Percentiles rank a stretch among this genome's conserved stretches.
These are phyloP conservation scores for Spergularia bocconei DNA, from an alignment of 148 eudicot genomes.

Conservation along the genomic window DNA sequence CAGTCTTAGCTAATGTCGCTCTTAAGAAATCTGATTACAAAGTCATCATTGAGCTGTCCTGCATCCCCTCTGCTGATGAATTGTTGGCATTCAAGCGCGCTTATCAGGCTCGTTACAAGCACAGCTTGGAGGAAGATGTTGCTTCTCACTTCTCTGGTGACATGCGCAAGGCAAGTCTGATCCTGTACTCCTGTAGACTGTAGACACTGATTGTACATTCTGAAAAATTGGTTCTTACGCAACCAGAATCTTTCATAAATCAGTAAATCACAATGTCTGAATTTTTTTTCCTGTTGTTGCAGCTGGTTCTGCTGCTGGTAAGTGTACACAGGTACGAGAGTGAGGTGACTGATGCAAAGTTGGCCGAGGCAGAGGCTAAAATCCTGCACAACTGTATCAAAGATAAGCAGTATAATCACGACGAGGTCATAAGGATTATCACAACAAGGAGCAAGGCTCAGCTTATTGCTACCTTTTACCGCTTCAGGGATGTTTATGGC, in stretches of 20 bases:
- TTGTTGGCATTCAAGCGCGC: slow-evolving; percentile 69
- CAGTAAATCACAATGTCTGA: background rate
- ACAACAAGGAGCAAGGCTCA: slow-evolving; percentile 85
- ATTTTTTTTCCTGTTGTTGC: slow-evolving; percentile 13
- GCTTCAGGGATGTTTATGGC: slow-evolving; percentile 63
- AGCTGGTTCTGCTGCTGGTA: slow-evolving; percentile 66
- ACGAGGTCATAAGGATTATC: slow-evolving; percentile 65
- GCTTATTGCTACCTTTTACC: slow-evolving; percentile 68
- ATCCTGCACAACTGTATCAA: slow-evolving; percentile 49
- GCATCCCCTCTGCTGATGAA: slow-evolving; percentile 59
- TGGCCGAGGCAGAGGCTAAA: slow-evolving; percentile 64
- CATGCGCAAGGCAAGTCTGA: slow-evolving; percentile 46
- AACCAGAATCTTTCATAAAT: background rate
- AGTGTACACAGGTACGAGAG: slow-evolving; percentile 66
- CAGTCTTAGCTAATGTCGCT: slow-evolving; percentile 59
- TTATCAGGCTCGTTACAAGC: slow-evolving; percentile 63
- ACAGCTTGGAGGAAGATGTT: slow-evolving; percentile 78
- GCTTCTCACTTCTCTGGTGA: slow-evolving; percentile 62
- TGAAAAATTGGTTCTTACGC: background rate
- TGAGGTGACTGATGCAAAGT: slow-evolving; percentile 42
- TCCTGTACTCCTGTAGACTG: background rate
- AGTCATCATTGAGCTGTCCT: slow-evolving; percentile 57
- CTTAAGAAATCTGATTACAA: slow-evolving; percentile 54
- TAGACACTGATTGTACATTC: background rate
- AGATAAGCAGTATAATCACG: slow-evolving; percentile 52